Percentiles rank a stretch among this genome's conserved stretches.
Evolutionary conservation across 768 basidiomycete genomes (phyloP).

Genomic region (Russula virescens): DNA sequence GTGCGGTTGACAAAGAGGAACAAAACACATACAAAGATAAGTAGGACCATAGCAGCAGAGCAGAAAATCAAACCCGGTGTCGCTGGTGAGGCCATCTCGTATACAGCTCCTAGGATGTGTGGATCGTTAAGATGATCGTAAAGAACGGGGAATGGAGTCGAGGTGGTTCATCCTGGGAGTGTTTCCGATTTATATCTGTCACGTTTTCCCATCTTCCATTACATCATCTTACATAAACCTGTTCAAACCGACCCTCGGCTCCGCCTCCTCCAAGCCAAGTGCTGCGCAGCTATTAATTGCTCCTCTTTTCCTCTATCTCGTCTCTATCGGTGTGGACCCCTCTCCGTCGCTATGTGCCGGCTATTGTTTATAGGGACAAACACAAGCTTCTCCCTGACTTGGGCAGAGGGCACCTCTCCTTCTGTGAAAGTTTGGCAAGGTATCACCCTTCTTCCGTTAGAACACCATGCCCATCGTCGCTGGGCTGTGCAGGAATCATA

Average conservation of each 20-base stretch:
- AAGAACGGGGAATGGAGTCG: background rate
- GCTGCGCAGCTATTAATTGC: no score
- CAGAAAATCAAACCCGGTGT: conserved; percentile 66
- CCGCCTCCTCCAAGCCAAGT: no score
- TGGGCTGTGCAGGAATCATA: background rate
- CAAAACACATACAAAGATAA: conserved; percentile 53
- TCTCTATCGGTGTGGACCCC: no score
- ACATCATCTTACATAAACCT: background rate
- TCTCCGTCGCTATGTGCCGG: no score
- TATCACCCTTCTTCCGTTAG: no score
- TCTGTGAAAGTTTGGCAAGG: no score
- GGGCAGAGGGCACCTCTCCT: no score
- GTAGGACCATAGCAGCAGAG: conserved; percentile 63
- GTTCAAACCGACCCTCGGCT: background rate
- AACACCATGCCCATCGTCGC: no score
- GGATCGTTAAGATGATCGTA: background rate
- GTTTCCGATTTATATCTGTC: conserved; percentile 1
- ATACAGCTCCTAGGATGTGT: background rate
- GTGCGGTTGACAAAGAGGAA: background rate
- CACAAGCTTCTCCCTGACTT: background rate
- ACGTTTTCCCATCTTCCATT: background rate
- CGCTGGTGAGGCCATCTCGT: conserved; percentile 50
- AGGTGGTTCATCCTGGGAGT: background rate
- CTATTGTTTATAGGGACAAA: background rate
- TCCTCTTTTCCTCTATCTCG: no score